Evolutionary conservation across 495 filamentous ascomycete genomes (phyloP).

Genomic region (Penicillium angulare): DNA sequence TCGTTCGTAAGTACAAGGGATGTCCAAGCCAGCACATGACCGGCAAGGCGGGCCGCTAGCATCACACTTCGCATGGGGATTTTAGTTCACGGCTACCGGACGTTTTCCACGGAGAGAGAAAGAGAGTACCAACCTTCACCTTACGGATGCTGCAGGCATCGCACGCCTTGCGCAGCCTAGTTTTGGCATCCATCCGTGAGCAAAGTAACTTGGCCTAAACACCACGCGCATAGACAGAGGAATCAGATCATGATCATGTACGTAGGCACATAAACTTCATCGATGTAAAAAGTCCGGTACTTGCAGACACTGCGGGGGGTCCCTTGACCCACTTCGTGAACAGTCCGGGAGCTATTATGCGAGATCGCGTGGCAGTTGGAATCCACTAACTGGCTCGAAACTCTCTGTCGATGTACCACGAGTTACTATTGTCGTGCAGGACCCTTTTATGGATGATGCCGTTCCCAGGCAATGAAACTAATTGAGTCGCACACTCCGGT

Average conservation of each 20-base stretch:
- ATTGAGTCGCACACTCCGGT: background rate
- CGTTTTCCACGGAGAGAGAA: slow-evolving; percentile 5
- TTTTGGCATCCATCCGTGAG: slow-evolving; percentile 41
- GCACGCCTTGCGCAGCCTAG: slow-evolving; percentile 72
- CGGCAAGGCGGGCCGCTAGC: slow-evolving; percentile 75
- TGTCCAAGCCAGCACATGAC: slow-evolving; percentile 73
- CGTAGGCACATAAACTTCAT: background rate
- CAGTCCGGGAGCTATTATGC: background rate
- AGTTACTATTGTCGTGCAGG: background rate
- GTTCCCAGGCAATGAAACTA: background rate
- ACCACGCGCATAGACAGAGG: slow-evolving; percentile 26
- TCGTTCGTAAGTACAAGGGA: slow-evolving; percentile 80
- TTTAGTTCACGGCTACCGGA: slow-evolving; percentile 10
- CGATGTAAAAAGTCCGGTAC: slow-evolving; percentile 6
- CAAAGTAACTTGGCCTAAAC: slow-evolving; percentile 12
- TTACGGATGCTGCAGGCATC: slow-evolving; percentile 84
- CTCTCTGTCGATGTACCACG: background rate
- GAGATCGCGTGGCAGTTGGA: background rate
- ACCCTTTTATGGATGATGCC: background rate
- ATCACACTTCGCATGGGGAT: slow-evolving; percentile 62
- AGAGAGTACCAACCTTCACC: slow-evolving; percentile 62
- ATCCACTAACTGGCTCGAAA: background rate
- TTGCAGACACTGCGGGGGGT: slow-evolving; percentile 13
- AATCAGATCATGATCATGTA: slow-evolving; percentile 18
- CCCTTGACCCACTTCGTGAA: slow-evolving; percentile 13